These are phyloP conservation scores for Eucalyptus marginata DNA, from an alignment of 345 rosid genomes.

Conservation along the genomic window DNA sequence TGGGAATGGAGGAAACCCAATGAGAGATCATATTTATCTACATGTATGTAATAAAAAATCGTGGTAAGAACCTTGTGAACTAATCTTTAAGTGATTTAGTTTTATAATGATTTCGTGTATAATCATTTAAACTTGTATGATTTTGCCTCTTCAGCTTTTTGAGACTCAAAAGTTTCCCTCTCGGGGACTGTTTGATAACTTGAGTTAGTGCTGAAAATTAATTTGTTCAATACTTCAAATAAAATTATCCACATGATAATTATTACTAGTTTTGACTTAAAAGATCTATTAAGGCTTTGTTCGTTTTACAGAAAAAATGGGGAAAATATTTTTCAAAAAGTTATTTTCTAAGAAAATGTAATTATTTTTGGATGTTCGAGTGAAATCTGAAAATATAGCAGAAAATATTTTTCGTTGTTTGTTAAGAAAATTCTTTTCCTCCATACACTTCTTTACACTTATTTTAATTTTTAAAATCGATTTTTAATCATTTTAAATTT, in stretches of 20 bases:
- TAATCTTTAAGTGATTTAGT: background rate
- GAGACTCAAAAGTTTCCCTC: background rate
- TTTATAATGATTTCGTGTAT: background rate
- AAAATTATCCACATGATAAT: background rate
- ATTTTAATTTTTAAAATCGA: too few species aligned
- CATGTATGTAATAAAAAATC: background rate
- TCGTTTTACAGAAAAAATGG: accelerated
- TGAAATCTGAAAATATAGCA: too few species aligned
- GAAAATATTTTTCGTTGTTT: too few species aligned
- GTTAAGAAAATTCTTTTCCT: too few species aligned
- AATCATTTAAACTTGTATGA: background rate
- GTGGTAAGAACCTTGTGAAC: background rate
- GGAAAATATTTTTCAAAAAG: too few species aligned
- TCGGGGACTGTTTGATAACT: background rate
- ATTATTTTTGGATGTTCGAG: accelerated
- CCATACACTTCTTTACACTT: too few species aligned
- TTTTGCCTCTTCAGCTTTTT: background rate
- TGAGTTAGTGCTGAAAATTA: background rate
- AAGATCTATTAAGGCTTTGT: background rate
- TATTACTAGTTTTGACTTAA: background rate
- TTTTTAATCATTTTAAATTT: too few species aligned
- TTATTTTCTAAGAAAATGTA: too few species aligned
- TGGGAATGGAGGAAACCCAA: too few species aligned
- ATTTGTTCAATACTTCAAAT: background rate
- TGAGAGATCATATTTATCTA: background rate